Evolutionary conservation across 2,329 filamentous ascomycete species (phyloP), one percentile per base, ranked within the genome.

Genomic region (Alternaria sp.): DNA sequence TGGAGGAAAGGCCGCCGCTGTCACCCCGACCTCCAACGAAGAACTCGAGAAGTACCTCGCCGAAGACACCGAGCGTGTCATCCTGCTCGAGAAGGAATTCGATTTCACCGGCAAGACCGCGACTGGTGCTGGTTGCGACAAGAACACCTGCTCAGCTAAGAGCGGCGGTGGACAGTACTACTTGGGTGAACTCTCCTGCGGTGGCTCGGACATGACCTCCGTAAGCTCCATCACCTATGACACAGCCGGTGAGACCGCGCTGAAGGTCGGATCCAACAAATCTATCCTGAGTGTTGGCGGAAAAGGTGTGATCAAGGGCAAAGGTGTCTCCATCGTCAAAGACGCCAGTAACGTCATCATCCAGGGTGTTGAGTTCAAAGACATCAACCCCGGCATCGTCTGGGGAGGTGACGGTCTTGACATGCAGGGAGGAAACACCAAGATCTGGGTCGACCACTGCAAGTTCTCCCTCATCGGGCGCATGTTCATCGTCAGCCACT

Each of bases 401-500:
- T 79, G 76, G 76, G 76, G 77, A 14, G 77, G 77, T 24, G 77
- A 79, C 58, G 77, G 73, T 4, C 70, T 79, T 49, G 74, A 71
- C n/a, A 58, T 79, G 23, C 62, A 70, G 37, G 71, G 73, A 28
- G 71, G 70, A 46, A 73, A 69, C 58, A 70, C 73, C 24, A 68
- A 71, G 33, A 66, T 79, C 50, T 79, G 76, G 77, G 74, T 78
- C 24, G 77, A 79, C 42, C 69, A 72, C 59, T 65, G 66, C 69
- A 80, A 79, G 58, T 71, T 80, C 62, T 80, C 79, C 3, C 71
- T 79, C 21, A 77, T 82, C 48, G 80, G 80, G 7, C 79, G 81
- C 53, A 80, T 82, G 72, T 77, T 80, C 65, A 71, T 81, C 46
- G 76, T 79, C 55, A 71, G 77, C 8, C 72, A 73, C 42, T 62